Conservation (phyloP, 164 flowering plant species). For the Piper longum region DNA sequence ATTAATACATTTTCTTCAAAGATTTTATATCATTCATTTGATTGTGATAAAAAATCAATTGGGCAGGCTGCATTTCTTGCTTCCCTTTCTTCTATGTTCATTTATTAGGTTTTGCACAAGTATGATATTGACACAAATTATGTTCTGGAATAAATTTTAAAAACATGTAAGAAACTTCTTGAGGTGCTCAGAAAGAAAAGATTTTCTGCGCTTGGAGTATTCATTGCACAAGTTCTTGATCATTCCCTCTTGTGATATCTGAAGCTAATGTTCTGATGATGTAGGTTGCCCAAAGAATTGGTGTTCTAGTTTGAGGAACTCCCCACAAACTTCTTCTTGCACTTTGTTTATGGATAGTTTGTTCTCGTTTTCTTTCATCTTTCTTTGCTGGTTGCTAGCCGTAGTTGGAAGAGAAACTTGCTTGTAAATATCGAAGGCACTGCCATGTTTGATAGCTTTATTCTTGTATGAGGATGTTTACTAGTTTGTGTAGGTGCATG, state of each 20-base stretch:
- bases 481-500: no score
- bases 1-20: neutral
- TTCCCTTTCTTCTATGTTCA: no score
- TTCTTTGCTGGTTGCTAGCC: neutral
- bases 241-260: neutral
- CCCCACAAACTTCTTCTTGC: neutral
- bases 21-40: no score
- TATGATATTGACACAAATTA: no score
- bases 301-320: slow-evolving; percentile 41
- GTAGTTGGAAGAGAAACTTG: no score
- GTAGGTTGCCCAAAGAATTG: slow-evolving; percentile 89
- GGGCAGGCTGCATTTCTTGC: no score
- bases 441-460: no score
- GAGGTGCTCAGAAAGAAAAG: neutral
- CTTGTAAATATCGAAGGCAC: no score
- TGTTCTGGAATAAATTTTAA: neutral
- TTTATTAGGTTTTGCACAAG: neutral
- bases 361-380: neutral
- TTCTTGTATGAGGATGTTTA: no score
- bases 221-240: no score
- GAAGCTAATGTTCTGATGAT: slow-evolving; percentile 4
- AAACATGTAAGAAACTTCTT: neutral
- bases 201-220: neutral
- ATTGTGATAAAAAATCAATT: no score
- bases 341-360: neutral